Percentiles rank a stretch among this genome's conserved stretches.
Conservation (phyloP, 2,329 filamentous ascomycete species). For the Fusarium duplospermum region DNA sequence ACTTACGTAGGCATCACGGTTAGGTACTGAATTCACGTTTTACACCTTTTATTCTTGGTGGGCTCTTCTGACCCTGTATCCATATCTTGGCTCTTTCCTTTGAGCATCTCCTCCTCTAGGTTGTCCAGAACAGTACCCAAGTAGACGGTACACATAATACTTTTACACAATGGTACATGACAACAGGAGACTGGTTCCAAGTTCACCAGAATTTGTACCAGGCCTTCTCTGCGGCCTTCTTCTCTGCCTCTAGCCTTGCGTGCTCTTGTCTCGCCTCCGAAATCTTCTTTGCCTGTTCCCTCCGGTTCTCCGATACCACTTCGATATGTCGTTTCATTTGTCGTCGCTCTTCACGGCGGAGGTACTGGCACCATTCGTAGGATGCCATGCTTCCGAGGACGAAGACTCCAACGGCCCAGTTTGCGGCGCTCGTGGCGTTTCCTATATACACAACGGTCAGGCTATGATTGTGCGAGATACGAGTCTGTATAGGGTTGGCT, state of each 20-base stretch:
- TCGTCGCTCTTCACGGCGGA: constrained; percentile 77
- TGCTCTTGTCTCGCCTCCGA: constrained; percentile 55
- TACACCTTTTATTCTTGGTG: not conserved
- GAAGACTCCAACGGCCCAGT: constrained; percentile 88
- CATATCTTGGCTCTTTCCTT: constrained; percentile 13
- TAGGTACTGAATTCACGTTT: constrained; percentile 5
- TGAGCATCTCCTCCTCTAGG: constrained; percentile 21
- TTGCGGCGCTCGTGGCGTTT: constrained; percentile 67
- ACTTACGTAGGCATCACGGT: constrained; percentile 10
- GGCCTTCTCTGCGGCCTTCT: constrained; percentile 52
- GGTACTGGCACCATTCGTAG: constrained; percentile 87
- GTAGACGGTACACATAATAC: constrained; percentile 30
- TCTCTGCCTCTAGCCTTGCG: constrained; percentile 47
- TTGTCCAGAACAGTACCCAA: constrained; percentile 13
- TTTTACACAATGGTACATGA: constrained; percentile 41
- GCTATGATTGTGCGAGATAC: not conserved
- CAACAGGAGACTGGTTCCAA: not conserved
- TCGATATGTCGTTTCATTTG: constrained; percentile 90
- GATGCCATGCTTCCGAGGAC: constrained; percentile 74
- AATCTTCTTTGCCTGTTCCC: constrained; percentile 58
- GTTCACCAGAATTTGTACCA: constrained; percentile 70
- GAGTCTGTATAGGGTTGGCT: constrained; percentile 39
- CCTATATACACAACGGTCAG: constrained; percentile 45
- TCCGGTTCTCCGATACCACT: constrained; percentile 64
- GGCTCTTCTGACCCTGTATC: constrained; percentile 1